Base-by-base conservation (phyloP, 495 filamentous ascomycete species). In the Articulospora tetracladia region DNA sequence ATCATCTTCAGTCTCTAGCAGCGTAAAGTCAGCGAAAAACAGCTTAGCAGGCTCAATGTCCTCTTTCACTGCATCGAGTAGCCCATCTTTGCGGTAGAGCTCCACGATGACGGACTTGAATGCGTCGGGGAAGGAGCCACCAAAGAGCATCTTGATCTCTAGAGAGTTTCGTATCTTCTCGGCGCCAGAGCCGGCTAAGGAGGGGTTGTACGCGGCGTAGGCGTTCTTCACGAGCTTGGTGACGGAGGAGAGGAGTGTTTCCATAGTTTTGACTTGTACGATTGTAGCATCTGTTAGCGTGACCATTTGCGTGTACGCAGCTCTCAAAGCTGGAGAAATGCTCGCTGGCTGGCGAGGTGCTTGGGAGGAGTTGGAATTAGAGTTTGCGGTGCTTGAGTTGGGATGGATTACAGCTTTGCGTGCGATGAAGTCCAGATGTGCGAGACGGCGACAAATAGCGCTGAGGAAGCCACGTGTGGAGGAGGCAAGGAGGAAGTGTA, bases 401-500 rank as follows among this genome's bases (percentile, higher is more conserved):
- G 66, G 28, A 13, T 54, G 49, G n/a, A 55, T 53, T 20, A 69
- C 65, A 3, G 67, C 59, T 60, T 62, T 67, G 41, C 67, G 61
- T 10, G 67, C 67, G 28, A 67, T 69, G 39, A 57, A 67, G 57
- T 81, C 77, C 26, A 83, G 70, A 28, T 79, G 75, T 8, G 55
- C 22, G 28, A 92, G 79, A 27, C 82, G 82, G 51, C 84, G 86
- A 70, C 86, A 90, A 57, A 84, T 79, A 41, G 85, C 85, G 19
- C 79, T 80, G 53, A 93, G 74, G 64, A 92, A 86, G 47, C 83
- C 81, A 12, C 91, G 84, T 15, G 88, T 86, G 62, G 88, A 84
- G 53, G 87, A 90, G 58, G 86, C 86, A 23, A 93, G 81, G 50
- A 92, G 74, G 50, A 92, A 75, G 60, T 90, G 76, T 24, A 95